Base-by-base conservation (phyloP, 2,329 filamentous ascomycete species). In the Nemania abortiva region DNA sequence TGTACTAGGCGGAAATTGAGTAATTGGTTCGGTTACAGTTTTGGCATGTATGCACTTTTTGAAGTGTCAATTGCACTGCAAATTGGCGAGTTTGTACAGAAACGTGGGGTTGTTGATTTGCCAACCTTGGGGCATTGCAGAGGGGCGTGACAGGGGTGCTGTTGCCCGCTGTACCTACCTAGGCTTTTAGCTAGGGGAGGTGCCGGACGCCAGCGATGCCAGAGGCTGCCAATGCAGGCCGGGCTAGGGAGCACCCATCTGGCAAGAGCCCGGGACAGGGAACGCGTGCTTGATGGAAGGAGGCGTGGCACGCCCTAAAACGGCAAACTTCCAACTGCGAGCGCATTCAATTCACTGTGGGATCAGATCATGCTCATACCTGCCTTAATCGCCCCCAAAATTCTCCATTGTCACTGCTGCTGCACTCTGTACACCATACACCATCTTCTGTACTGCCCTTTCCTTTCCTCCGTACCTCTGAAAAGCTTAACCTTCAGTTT, bases 1-100 rank as follows among this genome's bases (percentile, higher is more conserved):
- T 86, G 50, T 68, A 70, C 22, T 47, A n/a, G 49, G 29, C 42
- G 10, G 11, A 9, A 15, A n/a, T 18, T 53, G 10, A 3, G 31
- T 20, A 22, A 6, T n/a, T 49, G 15, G 15, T n/a, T 54, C 15
- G 4, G 20, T 18, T 29, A 53, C 20, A 3, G 42, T 39, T 39
- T 34, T 34, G 5, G 31, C 9, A 34, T n/a, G 20, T 56, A 20
- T 24, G 54, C n/a, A 39, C 7, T 29, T 53, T 34, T 18, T 13
- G 49, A 61, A 50, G 58, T 47, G 7, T 22, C 20, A 29, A 18
- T 5, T 54, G 18, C 10, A 42, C 59, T 50, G 37, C 22, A 59
- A 39, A 59, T 59, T 9, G 45, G 29, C 27, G 37, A 22, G 24
- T 47, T 54, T 59, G 45, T 31, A 59, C 24, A 29, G 2, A n/a